phyloP scores from a whole-genome alignment of 768 basidiomycete genomes.

The Sporobolomyces roseus region DNA sequence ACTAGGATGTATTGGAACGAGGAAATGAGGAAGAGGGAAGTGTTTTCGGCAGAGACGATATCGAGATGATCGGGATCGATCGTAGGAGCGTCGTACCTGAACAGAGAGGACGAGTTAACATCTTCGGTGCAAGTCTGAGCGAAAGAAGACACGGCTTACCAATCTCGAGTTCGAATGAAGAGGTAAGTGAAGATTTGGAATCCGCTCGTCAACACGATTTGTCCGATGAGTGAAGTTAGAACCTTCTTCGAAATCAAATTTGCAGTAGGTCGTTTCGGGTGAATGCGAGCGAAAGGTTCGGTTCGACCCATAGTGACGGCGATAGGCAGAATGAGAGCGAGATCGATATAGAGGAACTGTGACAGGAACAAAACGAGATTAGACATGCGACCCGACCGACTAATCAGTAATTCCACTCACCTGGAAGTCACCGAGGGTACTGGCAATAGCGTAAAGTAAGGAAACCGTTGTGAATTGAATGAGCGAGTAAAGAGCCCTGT shows the following conservation, averaged over 20 bases:
- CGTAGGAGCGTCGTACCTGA: constrained; percentile 73
- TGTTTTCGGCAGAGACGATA: constrained; percentile 85
- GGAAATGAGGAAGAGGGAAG: constrained; percentile 83
- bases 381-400: no score
- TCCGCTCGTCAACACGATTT: constrained; percentile 76
- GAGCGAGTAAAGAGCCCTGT: constrained; percentile 95
- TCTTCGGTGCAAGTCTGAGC: neutral
- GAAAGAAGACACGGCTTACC: constrained; percentile 55
- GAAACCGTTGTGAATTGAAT: constrained; percentile 99
- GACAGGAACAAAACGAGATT: neutral
- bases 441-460: constrained; percentile 90
- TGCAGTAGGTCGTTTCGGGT: constrained; percentile 86
- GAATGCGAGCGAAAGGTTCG: constrained; percentile 76
- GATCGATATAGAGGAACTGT: constrained; percentile 93
- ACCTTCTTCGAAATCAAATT: constrained; percentile 95
- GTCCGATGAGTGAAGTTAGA: constrained; percentile 84
- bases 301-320: constrained; percentile 97
- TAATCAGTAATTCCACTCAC: no score
- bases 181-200: constrained; percentile 83
- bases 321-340: constrained; percentile 95
- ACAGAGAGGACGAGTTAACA: neutral
- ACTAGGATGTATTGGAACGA: constrained; percentile 98
- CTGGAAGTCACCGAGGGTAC: constrained; percentile 93
- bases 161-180: constrained; percentile 78
- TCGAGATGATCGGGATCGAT: constrained; percentile 67